These are phyloP conservation scores for Hydnomerulius pinastri DNA, from an alignment of 768 basidiomycete species.

Conservation along the genomic window DNA sequence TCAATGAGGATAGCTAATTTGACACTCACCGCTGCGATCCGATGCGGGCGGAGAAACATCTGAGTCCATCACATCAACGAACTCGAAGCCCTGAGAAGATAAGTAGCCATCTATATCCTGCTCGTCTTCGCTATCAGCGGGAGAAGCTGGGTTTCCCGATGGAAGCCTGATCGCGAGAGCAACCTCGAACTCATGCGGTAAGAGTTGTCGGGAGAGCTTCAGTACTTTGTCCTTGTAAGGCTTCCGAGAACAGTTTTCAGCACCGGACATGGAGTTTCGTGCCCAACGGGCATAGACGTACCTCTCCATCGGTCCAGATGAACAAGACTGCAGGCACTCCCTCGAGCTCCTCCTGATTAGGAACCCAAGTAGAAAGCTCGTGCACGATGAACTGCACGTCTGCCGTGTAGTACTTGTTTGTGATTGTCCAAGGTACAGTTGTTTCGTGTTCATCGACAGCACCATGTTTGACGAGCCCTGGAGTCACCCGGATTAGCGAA, in stretches of 20 bases:
- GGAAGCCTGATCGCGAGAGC: constrained; percentile 64
- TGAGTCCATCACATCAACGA: constrained; percentile 48
- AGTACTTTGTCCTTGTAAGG: constrained; percentile 59
- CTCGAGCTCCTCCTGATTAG: constrained; percentile 36
- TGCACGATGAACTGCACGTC: constrained; percentile 66
- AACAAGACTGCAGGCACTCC: constrained; percentile 72
- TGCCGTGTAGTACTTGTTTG: constrained; percentile 82
- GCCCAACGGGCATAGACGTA: constrained; percentile 35
- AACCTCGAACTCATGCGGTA: constrained; percentile 66
- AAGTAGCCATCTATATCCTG: constrained; percentile 66
- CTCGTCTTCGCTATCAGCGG: constrained; percentile 44
- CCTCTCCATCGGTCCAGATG: constrained; percentile 70
- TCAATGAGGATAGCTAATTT: background rate
- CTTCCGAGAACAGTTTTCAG: constrained; percentile 35
- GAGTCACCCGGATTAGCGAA: constrained; percentile 18
- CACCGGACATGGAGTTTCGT: background rate
- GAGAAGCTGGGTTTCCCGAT: constrained; percentile 7
- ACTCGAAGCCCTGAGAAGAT: constrained; percentile 75
- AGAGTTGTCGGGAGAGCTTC: constrained; percentile 48
- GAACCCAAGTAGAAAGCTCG: constrained; percentile 44
- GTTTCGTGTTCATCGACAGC: constrained; percentile 17
- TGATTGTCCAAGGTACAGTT: constrained; percentile 69
- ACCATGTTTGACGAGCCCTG: constrained; percentile 24
- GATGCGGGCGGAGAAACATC: background rate
- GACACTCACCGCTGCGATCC: constrained; percentile 20